phyloP scores from a whole-genome alignment of 352 stramenopile species.

The Halophytophthora batemanensis region DNA sequence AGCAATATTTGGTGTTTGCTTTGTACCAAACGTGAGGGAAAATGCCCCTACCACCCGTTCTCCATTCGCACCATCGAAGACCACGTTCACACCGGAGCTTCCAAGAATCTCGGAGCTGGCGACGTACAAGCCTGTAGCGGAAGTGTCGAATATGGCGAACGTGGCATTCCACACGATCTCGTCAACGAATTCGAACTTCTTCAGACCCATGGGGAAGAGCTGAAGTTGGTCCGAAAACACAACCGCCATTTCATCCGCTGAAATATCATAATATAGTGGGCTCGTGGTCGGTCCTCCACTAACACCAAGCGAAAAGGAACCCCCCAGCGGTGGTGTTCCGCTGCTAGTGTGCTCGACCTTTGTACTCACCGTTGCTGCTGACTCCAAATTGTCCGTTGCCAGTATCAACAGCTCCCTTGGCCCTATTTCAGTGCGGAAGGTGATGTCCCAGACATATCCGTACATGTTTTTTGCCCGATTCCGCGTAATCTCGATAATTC shows the following conservation, averaged over 20 bases:
- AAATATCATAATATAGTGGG: conserved; percentile 13
- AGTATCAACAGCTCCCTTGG: conserved; percentile 21
- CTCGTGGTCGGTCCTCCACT: conserved; percentile 1
- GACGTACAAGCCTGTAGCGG: conserved; percentile 11
- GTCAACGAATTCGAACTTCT: conserved; percentile 12
- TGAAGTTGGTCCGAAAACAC: conserved; percentile 12
- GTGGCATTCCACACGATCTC: conserved; percentile 29
- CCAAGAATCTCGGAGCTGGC: conserved; percentile 19
- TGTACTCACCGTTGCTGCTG: conserved; percentile 8
- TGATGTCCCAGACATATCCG: conserved; percentile 34
- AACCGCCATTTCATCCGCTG: conserved; percentile 6
- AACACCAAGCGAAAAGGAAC: conserved; percentile 27
- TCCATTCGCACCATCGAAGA: conserved; percentile 16
- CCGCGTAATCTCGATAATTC: conserved; percentile 15
- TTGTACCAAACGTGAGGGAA: conserved; percentile 10
- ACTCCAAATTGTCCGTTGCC: conserved; percentile 13
- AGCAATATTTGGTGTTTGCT: conserved; percentile 1
- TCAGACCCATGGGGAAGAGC: conserved; percentile 19
- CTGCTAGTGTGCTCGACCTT: conserved; percentile 8
- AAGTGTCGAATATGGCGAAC: conserved; percentile 31
- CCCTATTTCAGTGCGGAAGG: conserved; percentile 14
- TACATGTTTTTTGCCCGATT: background rate
- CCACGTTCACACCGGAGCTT: conserved; percentile 16
- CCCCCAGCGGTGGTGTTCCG: conserved; percentile 14
- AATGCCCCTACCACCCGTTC: conserved; percentile 19